Evolutionary conservation across 2,329 filamentous ascomycete species (phyloP).

Genomic region (Aspergillus sp.): DNA sequence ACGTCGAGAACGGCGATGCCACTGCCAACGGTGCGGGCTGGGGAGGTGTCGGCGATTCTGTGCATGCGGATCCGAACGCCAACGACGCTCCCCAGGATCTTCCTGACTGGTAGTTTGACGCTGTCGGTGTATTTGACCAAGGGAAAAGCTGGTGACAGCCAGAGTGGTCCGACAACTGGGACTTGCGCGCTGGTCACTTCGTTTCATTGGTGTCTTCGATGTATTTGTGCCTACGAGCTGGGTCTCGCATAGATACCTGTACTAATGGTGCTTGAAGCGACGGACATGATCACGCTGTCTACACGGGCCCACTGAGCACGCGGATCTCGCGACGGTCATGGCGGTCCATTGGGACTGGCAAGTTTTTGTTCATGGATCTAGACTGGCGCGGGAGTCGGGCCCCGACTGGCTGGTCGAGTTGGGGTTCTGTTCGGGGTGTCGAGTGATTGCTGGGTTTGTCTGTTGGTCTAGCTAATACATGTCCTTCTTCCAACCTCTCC

Average conservation of each 20-base stretch:
- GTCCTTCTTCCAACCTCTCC: too few relatives aligned
- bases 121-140: too few relatives aligned
- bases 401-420: background rate
- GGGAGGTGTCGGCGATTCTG: background rate
- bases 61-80: background rate
- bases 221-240: too few relatives aligned
- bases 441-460: background rate
- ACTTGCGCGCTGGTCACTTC: too few relatives aligned
- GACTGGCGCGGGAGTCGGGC: background rate
- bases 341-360: background rate
- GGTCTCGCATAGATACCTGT: too few relatives aligned
- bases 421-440: background rate
- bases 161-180: too few relatives aligned
- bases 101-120: too few relatives aligned
- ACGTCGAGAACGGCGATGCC: constrained; percentile 1
- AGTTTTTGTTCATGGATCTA: background rate
- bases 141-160: too few relatives aligned
- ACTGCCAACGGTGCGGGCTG: background rate
- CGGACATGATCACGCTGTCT: too few relatives aligned
- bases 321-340: background rate
- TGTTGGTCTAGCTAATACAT: background rate
- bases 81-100: background rate
- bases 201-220: too few relatives aligned
- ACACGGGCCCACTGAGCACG: background rate
- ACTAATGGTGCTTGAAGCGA: too few relatives aligned